Conservation (phyloP, 805 yeast species). For the Blastobotrys mokoenaii region DNA sequence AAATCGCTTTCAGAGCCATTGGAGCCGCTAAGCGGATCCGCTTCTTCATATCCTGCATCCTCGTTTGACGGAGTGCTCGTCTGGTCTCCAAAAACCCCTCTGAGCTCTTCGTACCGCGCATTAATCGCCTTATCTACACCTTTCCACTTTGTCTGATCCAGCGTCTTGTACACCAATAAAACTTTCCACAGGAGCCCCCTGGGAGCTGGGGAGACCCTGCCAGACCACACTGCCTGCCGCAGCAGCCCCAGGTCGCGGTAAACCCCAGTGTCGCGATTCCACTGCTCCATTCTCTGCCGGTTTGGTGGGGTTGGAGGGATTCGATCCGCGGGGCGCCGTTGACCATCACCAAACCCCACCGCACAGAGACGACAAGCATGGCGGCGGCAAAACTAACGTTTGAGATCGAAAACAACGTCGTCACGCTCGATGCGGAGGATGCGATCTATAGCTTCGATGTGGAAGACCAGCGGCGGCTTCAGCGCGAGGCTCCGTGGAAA, state of each 20-base stretch:
- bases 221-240: conserved; percentile 13
- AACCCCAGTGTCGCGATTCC: neutral
- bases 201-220: conserved; percentile 11
- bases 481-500: conserved; percentile 30
- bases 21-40: conserved; percentile 8
- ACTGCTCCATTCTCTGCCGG: conserved; percentile 2
- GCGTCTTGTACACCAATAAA: conserved; percentile 16
- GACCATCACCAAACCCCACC: neutral
- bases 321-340: too few species aligned
- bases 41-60: neutral
- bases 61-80: neutral
- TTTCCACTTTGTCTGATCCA: conserved; percentile 13
- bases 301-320: neutral
- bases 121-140: conserved; percentile 7
- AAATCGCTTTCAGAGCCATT: conserved; percentile 11
- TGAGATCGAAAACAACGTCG: conserved; percentile 25
- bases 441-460: conserved; percentile 23
- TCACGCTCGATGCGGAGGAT: conserved; percentile 16
- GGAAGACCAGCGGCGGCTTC: conserved; percentile 21
- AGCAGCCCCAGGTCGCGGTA: conserved; percentile 11
- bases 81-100: conserved; percentile 3
- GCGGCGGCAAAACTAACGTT: conserved; percentile 8
- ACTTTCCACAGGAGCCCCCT: conserved; percentile 17
- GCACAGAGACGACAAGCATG: neutral
- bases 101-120: conserved; percentile 7